Base-by-base conservation (phyloP, 192 early-diverging fungal species). In the Geranomyces variabilis region DNA sequence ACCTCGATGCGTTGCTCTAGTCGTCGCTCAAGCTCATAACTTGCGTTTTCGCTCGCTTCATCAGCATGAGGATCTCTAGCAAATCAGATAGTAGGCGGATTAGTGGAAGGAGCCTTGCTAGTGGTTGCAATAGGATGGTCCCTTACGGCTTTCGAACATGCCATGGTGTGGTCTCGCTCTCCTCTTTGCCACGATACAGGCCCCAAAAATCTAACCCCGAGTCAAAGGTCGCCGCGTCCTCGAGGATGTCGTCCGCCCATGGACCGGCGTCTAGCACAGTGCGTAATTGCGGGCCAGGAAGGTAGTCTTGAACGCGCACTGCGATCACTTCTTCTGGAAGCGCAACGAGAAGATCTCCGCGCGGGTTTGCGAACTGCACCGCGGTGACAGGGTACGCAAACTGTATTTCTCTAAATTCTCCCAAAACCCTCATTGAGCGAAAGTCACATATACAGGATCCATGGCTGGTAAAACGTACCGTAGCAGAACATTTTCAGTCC, bases 241-340 rank as follows among this genome's bases (percentile, higher is more conserved):
- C 84, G 1, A 84, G 41, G 0, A 65, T 48, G 53, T 86, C 84
- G 59, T 86, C 84, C 10, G 46, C 49, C 71, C 71, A 81, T n/a
- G 73, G 62, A 22, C 28, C 46, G 8, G 41, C 36, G 0, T 82
- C 26, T 7, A 81, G 29, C 13, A 85, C 28, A 28, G 31, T 60
- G 28, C 66, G 61, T 12, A 86, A 66, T 47, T 74, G 73, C 33
- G 71, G 48, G 17, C 21, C 43, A 22, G 84, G 82, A 6, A 86
- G 69, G 63, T 82, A 86, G 69, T 86, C 84, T 57, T 84, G 80
- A 0, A 84, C 46, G 3, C 74, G 63, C 8, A 86, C 80, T 1
- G 81, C 64, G 0, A 73, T 77, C 19, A 86, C 41, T 51, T 86
- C 81, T 56, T 81, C 79, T 0, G 77, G 14, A 14, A 86, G 45